Base-by-base conservation (phyloP, 1,284 basidiomycete genomes). In the Serendipita sp. region DNA sequence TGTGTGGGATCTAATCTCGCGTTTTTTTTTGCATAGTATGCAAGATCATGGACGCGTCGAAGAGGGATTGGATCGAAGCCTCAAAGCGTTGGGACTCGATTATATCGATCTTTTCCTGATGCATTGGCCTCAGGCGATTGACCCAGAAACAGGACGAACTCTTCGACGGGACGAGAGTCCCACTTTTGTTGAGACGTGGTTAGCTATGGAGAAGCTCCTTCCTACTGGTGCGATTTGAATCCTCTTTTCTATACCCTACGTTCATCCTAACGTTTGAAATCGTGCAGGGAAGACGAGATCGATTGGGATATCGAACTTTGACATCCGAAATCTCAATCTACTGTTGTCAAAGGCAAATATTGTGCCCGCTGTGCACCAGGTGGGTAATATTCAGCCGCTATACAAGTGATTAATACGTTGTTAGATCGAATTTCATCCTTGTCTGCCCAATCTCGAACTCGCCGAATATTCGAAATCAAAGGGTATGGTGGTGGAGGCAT, bases 31-130 rank as follows among this genome's bases (percentile, higher is more conserved):
- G 8, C 22, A 10, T 32, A 58, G 53, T 4, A 32, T 17, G 32
- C 15, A 4, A 15, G 62, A 72, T 60, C 82, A 82, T 70, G 75
- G 78, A 67, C 69, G 73, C 65, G 79, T 81, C 29, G 71, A 74
- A 62, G 74, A 81, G 68, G 78, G 76, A 32, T 74, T 87, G 64
- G 78, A 83, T 64, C 70, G 75, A 60, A 82, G 80, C 6, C 74
- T 89, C 29, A 72, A 77, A 62, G 76, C 79, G 66, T 77, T 89
- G 13, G 77, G 77, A 41, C 66, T 81, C 44, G 82, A 78, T 29
- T 88, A 88, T 71, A 76, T 89, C 61, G 85, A 89, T 69, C 72
- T 88, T 26, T 88, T 84, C 71, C 76, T 89, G 22, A 78, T 88
- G 71, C 85, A 87, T 72, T 85, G 83, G 82, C 78, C 79, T 66